Evolutionary conservation across 179 eudicot genomes (phyloP), one percentile per base, ranked within the genome.

Genomic region (Camellia oleifera): DNA sequence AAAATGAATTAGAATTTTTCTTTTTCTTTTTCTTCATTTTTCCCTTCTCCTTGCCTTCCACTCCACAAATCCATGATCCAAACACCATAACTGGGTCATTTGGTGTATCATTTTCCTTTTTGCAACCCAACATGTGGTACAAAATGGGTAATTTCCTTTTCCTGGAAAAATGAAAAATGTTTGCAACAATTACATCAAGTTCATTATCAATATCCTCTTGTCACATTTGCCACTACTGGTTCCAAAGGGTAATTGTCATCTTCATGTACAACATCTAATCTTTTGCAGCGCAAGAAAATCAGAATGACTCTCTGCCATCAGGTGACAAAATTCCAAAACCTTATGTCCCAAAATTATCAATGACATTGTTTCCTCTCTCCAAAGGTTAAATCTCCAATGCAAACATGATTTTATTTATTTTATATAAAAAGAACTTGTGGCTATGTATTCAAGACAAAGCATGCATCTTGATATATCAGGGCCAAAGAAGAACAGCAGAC

Each of bases 221-320:
- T 2, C 52, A 48, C 5, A 48, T 48, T 7, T 48, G 52, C 52
- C 7, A 4, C 52, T 48, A 48, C 52, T 48, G 52, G 52, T 48
- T 48, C 52, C 52, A 48, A 48, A 48, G 52, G 52, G 7, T 48
- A 48, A 2, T 7, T 4, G 52, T 48, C 52, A 4, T 48, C 52
- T 48, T 0, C 7, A 48, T 48, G 7, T 48, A 48, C 52, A 48
- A 26, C 3, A 32, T 32, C 40, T 32, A 23, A 26, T 4, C 11
- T 26, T 74, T 18, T 54, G 77, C 65, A 74, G 77, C 26, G 52
- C 11, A 74, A 54, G 20, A 57, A 53, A 54, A 40, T 54, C 46
- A 40, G 58, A 58, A 74, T 54, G 18, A 74, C 1, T 32, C 46
- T 42, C n/a, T 40, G 3, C 20, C 77, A 26, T 7, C 46, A 42